Conservation (phyloP, 306 rosid species). For the Dryas octopetala region DNA sequence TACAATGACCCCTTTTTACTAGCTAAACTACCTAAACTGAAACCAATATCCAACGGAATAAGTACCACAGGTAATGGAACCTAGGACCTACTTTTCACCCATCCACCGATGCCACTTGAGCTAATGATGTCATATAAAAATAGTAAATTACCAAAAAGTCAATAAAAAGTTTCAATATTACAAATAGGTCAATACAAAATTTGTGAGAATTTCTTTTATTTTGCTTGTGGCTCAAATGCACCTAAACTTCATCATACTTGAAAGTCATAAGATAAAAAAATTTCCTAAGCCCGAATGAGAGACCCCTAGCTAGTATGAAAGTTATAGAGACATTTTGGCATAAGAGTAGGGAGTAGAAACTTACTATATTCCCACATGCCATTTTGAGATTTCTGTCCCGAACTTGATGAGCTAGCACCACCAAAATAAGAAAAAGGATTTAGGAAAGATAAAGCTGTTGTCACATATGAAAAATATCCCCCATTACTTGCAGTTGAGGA, state of each 20-base stretch:
- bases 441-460: constrained; percentile 42
- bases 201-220: not conserved
- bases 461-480: constrained; percentile 41
- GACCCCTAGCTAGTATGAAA: not conserved
- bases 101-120: no score
- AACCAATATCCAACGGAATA: not conserved
- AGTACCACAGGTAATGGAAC: no score
- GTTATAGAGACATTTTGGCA: not conserved
- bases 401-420: constrained; percentile 34
- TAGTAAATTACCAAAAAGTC: not conserved
- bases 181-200: no score
- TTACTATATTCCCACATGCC: constrained; percentile 38
- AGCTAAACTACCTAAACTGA: not conserved
- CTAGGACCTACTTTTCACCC: no score
- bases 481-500: constrained; percentile 37
- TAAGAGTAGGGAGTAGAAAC: constrained; percentile 22
- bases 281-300: not conserved
- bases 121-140: not conserved
- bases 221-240: not conserved
- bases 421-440: constrained; percentile 59
- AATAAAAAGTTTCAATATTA: no score
- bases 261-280: not conserved
- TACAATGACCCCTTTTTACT: not conserved
- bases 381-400: constrained; percentile 37
- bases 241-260: not conserved